phyloP scores from a whole-genome alignment of 495 filamentous ascomycete genomes.

The Aspergillus hancockii region DNA sequence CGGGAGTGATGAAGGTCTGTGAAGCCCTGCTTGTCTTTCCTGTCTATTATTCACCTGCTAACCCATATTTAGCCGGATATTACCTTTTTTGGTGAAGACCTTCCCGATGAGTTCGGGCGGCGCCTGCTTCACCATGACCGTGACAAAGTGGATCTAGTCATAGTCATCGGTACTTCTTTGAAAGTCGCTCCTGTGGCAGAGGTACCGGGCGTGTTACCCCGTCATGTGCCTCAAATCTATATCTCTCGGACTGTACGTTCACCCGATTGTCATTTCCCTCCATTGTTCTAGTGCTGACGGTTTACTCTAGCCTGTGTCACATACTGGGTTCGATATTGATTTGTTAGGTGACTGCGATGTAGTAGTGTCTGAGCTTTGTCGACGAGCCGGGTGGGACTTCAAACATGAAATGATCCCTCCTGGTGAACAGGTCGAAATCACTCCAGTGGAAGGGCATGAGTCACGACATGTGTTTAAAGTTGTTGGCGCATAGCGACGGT shows the following conservation, averaged over 20 bases:
- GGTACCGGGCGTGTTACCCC: slow-evolving; percentile 77
- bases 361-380: slow-evolving; percentile 85
- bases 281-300: slow-evolving; percentile 12
- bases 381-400: slow-evolving; percentile 83
- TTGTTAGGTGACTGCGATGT: slow-evolving; percentile 91
- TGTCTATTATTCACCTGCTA: slow-evolving; percentile 6
- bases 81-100: slow-evolving; percentile 79
- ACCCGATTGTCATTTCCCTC: neutral
- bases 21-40: neutral
- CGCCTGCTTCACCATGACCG: slow-evolving; percentile 78
- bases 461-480: slow-evolving; percentile 65
- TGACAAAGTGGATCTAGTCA: slow-evolving; percentile 81
- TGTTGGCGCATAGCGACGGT: slow-evolving; percentile 48
- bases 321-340: slow-evolving; percentile 94
- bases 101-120: slow-evolving; percentile 81
- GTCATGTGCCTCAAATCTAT: slow-evolving; percentile 87
- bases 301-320: slow-evolving; percentile 63
- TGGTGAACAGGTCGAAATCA: slow-evolving; percentile 59
- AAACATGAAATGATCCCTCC: slow-evolving; percentile 83
- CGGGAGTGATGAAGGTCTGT: slow-evolving; percentile 87
- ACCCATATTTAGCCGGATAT: slow-evolving; percentile 70
- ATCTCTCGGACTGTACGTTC: slow-evolving; percentile 75
- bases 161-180: slow-evolving; percentile 95
- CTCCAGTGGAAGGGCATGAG: slow-evolving; percentile 60
- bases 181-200: slow-evolving; percentile 95